A percentile compares a stretch with the other conserved stretches of the same genome.
phyloP scores from a whole-genome alignment of 2,329 filamentous ascomycete species.

The Venturia pyrina region DNA sequence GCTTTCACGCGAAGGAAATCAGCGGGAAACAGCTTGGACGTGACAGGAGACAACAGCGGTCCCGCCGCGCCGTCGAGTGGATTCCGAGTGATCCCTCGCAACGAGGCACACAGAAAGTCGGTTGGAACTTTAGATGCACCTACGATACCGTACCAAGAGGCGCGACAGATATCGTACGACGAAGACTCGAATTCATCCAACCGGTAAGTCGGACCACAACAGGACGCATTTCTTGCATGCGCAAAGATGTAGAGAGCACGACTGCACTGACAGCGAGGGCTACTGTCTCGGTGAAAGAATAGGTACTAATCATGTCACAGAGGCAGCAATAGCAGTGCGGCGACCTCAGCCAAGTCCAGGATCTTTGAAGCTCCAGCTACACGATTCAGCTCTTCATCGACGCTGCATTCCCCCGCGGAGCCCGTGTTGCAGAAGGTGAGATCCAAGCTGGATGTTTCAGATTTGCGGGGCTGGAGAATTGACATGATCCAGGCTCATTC shows the following conservation, averaged over 20 bases:
- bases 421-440: conserved; percentile 13
- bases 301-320: conserved; percentile 18
- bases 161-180: conserved; percentile 10
- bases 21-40: conserved; percentile 11
- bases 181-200: conserved; percentile 8
- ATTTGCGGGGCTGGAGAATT: neutral
- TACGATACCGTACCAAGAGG: neutral
- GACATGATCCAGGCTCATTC: neutral
- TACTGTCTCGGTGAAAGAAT: neutral
- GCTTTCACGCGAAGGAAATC: conserved; percentile 7
- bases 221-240: neutral
- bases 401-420: conserved; percentile 45
- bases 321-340: conserved; percentile 37
- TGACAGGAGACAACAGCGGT: neutral
- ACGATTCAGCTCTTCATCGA: conserved; percentile 43
- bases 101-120: conserved; percentile 7
- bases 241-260: neutral
- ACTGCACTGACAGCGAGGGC: neutral
- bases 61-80: neutral
- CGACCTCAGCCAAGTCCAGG: conserved; percentile 33
- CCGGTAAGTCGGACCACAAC: neutral
- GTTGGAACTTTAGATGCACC: conserved; percentile 1
- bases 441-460: neutral
- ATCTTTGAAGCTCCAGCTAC: conserved; percentile 8
- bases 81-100: conserved; percentile 12